Base-by-base conservation (phyloP, 2,329 filamentous ascomycete genomes). In the Beauveria rudraprayagi region DNA sequence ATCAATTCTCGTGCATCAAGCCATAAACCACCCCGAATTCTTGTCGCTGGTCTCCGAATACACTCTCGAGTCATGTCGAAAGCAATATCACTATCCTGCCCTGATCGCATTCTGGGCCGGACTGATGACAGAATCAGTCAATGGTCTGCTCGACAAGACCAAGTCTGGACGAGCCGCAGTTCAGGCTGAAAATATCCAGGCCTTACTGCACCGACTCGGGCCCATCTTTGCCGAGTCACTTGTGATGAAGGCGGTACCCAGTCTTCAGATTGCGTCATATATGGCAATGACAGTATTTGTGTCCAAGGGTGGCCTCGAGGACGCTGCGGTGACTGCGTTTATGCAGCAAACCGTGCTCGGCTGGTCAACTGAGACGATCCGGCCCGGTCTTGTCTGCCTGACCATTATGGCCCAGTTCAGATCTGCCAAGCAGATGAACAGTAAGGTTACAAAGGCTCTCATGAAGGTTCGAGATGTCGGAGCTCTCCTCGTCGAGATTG, bases 81-180 rank as follows among this genome's bases (percentile, higher is more conserved):
- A 83, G 46, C 83, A 85, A 58, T 87, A 90, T 62, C 86, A 93
- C 59, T 90, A 94, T 67, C 84, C 90, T 44, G 85, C 86, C 1
- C 77, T 97, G 62, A 76, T 96, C 60, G 88, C 90, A 0, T 97
- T 99, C 71, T 99, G 94, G 93, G 91, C 89, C 5, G 89, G 91
- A 51, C 80, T 97, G 56, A 87, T 90, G 72, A 91, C 91, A 0
- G 92, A 99, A 74, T 87, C 92, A 11, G 82, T 95, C 62, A 89
- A 90, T 64, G 88, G 86, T 34, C 91, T 94, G 78, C 76, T 97
- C 62, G 91, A 96, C 68, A 83, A 82, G 60, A 82, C 86, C 63
- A 85, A 84, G 66, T 92, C 91, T 1, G 92, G 92, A 58, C 83
- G 91, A 65, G 82, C 82, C 65, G 84, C 86, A 63, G 81, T 95